These are phyloP conservation scores for Guillardia theta DNA, from an alignment of 78 protist genomes.

Conservation along the genomic window DNA sequence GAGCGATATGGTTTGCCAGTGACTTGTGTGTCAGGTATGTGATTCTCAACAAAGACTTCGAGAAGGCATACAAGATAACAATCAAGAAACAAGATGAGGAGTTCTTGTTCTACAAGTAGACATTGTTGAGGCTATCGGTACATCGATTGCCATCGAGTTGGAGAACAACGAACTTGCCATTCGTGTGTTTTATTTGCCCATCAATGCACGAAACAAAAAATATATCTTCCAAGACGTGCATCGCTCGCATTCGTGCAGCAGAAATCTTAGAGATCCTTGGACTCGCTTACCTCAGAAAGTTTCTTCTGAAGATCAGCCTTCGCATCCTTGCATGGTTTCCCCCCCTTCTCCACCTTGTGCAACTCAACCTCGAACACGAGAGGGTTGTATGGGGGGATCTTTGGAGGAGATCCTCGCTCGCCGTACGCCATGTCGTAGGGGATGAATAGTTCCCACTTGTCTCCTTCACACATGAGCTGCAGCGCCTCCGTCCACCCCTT, in stretches of 20 bases:
- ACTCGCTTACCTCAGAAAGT: neutral
- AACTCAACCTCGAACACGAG: slow-evolving; percentile 23
- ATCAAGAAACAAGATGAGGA: slow-evolving; percentile 48
- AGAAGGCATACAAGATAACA: slow-evolving; percentile 88
- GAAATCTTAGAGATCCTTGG: no score
- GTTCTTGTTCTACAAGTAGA: slow-evolving; percentile 54
- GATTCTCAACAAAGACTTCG: slow-evolving; percentile 96
- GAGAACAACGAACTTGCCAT: no score
- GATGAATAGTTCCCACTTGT: slow-evolving; percentile 38
- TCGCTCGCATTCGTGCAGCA: no score
- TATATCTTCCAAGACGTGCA: no score
- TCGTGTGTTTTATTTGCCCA: no score
- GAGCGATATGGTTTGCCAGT: neutral
- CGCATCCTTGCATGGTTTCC: neutral
- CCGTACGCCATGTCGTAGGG: slow-evolving; percentile 42
- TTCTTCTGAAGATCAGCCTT: neutral
- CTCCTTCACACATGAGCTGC: slow-evolving; percentile 38
- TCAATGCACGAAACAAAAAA: no score
- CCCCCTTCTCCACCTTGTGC: neutral
- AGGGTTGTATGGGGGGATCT: slow-evolving; percentile 3
- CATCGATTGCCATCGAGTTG: no score
- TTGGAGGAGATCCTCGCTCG: slow-evolving; percentile 39
- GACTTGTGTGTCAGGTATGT: slow-evolving; percentile 78
- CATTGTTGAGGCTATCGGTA: no score
- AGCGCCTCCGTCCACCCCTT: slow-evolving; percentile 34